These are phyloP conservation scores for Eutrema yunnanense DNA, from an alignment of 345 rosid species.

Conservation along the genomic window DNA sequence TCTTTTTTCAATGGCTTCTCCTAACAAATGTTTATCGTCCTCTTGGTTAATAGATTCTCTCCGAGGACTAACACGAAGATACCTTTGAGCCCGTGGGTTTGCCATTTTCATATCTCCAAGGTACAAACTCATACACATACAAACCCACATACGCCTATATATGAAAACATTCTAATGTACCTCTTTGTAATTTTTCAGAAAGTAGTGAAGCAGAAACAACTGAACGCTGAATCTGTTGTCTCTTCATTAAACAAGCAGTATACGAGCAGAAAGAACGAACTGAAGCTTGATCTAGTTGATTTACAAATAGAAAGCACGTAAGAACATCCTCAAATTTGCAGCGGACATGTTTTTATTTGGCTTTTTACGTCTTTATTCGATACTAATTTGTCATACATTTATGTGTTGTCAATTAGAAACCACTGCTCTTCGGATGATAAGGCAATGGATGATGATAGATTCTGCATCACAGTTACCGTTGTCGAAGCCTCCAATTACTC, in stretches of 20 bases:
- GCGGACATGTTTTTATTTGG: not conserved
- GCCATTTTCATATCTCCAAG: constrained; percentile 78
- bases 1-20: not conserved
- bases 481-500: constrained; percentile 37
- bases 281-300: constrained; percentile 32
- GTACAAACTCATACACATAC: constrained; percentile 30
- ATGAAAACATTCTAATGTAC: not conserved
- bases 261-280: constrained; percentile 23
- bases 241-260: constrained; percentile 44
- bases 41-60: constrained; percentile 40
- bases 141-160: not conserved
- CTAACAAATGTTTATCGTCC: constrained; percentile 21
- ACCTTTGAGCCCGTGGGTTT: constrained; percentile 65
- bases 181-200: constrained; percentile 43
- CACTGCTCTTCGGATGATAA: constrained; percentile 28
- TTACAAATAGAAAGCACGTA: constrained; percentile 55
- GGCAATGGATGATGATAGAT: constrained; percentile 36
- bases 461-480: constrained; percentile 50
- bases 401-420: constrained; percentile 13
- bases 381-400: constrained; percentile 14
- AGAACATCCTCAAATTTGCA: constrained; percentile 25
- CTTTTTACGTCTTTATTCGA: not conserved
- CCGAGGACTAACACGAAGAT: constrained; percentile 32
- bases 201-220: constrained; percentile 45
- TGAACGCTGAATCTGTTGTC: constrained; percentile 41